phyloP scores from a whole-genome alignment of 202 grass and related monocot genomes.

The Zizania palustris region DNA sequence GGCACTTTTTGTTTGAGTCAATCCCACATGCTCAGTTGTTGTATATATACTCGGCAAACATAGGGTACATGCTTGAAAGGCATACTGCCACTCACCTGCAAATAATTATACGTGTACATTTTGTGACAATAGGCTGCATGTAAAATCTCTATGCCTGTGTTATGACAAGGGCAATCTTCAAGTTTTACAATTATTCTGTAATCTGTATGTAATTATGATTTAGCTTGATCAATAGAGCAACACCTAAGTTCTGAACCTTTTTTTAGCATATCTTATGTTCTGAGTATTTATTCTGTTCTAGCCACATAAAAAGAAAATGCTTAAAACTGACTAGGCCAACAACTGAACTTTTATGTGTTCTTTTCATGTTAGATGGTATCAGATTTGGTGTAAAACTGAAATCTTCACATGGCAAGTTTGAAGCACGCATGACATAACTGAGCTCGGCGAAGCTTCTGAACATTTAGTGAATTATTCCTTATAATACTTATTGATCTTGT shows the following conservation, averaged over 20 bases:
- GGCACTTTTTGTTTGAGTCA: slow-evolving; percentile 30
- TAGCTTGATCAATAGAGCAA: slow-evolving; percentile 51
- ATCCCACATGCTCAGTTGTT: slow-evolving; percentile 44
- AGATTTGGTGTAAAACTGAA: not conserved
- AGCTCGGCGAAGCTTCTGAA: not conserved
- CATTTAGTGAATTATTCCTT: not conserved
- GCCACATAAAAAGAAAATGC: slow-evolving; percentile 4
- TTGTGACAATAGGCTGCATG: slow-evolving; percentile 50
- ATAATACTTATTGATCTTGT: not conserved
- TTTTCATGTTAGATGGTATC: not conserved
- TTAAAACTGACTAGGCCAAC: not conserved
- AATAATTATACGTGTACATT: slow-evolving; percentile 80
- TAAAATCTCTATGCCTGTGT: slow-evolving; percentile 48
- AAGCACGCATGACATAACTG: not conserved
- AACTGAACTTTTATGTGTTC: not conserved
- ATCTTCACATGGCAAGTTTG: not conserved
- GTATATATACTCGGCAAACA: slow-evolving; percentile 70
- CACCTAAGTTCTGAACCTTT: not conserved
- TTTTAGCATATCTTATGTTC: not conserved
- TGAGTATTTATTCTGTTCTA: slow-evolving; percentile 14
- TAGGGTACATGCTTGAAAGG: slow-evolving; percentile 53
- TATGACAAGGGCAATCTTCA: slow-evolving; percentile 31
- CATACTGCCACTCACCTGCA: slow-evolving; percentile 54
- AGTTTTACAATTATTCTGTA: slow-evolving; percentile 35
- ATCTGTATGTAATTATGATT: slow-evolving; percentile 38